These are phyloP conservation scores for Marvania coccoides DNA, from an alignment of 139 green algal genomes.

Conservation along the genomic window DNA sequence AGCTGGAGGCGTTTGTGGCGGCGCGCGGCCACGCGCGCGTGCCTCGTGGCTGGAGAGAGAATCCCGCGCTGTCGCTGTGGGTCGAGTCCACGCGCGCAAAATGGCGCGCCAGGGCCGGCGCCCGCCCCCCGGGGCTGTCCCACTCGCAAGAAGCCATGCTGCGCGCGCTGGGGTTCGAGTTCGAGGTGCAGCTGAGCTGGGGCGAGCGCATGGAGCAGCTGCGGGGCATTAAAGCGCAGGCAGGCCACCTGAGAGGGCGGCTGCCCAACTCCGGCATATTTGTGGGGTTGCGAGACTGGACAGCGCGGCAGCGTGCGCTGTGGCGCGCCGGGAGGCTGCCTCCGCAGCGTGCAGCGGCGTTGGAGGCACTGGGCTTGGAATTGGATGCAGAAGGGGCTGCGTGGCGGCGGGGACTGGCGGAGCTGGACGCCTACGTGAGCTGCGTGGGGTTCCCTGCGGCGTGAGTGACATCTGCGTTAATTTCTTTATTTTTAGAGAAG, in stretches of 20 bases:
- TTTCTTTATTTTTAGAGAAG: too few relatives aligned
- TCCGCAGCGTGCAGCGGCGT: slow-evolving; percentile 2
- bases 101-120: neutral
- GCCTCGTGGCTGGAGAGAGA: neutral
- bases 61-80: slow-evolving; percentile 6
- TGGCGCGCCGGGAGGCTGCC: slow-evolving; percentile 1
- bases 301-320: neutral
- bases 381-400: neutral
- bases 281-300: neutral
- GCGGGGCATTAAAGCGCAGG: neutral
- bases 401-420: neutral
- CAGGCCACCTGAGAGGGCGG: neutral
- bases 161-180: slow-evolving; percentile 4
- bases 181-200: neutral
- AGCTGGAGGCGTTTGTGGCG: slow-evolving; percentile 9
- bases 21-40: slow-evolving; percentile 2
- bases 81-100: neutral
- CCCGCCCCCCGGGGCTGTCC: slow-evolving; percentile 5
- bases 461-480: neutral
- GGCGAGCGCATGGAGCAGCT: slow-evolving; percentile 1
- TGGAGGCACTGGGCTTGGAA: slow-evolving; percentile 4
- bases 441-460: neutral
- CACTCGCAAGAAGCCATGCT: neutral
- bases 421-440: neutral
- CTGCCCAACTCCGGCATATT: neutral